A percentile compares a stretch with the other conserved stretches of the same genome.
Conservation (phyloP, 2,329 filamentous ascomycete species). For the Fusarium goolgardi region DNA sequence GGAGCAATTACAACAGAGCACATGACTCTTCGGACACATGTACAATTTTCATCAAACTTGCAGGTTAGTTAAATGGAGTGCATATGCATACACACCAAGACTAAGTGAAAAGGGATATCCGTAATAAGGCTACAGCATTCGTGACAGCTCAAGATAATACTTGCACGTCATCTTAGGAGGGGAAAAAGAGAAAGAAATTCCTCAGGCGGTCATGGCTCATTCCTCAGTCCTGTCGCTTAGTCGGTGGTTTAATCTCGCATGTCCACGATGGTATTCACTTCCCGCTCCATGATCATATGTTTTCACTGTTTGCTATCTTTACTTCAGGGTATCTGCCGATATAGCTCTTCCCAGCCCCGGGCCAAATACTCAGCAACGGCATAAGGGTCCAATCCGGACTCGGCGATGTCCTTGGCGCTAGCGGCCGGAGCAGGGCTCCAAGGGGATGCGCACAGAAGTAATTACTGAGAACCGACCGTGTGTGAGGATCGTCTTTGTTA, state of each 20-base stretch:
- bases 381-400: conserved; percentile 22
- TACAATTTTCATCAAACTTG: neutral
- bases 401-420: conserved; percentile 30
- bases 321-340: conserved; percentile 5
- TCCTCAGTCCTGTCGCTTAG: conserved; percentile 28
- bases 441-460: conserved; percentile 1
- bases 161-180: neutral
- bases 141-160: neutral
- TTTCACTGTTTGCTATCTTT: conserved; percentile 8
- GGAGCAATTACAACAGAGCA: neutral
- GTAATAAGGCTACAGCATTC: neutral
- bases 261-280: conserved; percentile 16
- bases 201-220: conserved; percentile 22
- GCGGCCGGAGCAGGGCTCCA: conserved; percentile 21
- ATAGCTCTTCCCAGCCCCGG: conserved; percentile 7
- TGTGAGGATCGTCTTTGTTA: conserved; percentile 4
- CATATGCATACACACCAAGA: neutral
- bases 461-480: neutral
- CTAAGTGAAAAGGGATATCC: neutral
- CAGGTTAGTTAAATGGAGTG: neutral
- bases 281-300: conserved; percentile 9
- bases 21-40: neutral
- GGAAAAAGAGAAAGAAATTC: neutral
- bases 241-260: conserved; percentile 31
- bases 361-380: conserved; percentile 5